Percentiles rank a stretch among this genome's conserved stretches.
Conservation (phyloP, 768 basidiomycete species). For the Pleurotus salmoneostramineus region DNA sequence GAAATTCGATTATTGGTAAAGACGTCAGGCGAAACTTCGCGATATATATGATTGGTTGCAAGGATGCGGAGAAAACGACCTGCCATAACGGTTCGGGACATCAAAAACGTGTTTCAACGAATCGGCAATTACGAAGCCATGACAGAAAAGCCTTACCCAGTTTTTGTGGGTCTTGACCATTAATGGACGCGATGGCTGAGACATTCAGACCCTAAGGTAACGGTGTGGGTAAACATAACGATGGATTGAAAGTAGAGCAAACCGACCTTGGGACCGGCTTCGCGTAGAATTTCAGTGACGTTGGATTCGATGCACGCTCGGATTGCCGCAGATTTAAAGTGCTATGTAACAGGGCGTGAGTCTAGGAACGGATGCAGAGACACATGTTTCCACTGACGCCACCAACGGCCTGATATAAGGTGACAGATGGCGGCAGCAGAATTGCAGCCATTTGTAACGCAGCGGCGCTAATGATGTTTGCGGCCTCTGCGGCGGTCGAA, state of each 20-base stretch:
- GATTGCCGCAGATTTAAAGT: constrained; percentile 22
- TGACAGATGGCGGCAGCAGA: constrained; percentile 20
- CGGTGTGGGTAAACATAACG: neutral
- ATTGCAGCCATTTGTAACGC: constrained; percentile 25
- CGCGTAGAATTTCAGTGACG: constrained; percentile 36
- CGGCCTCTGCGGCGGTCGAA: constrained; percentile 21
- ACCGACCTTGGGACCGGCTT: constrained; percentile 31
- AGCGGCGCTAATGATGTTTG: constrained; percentile 25
- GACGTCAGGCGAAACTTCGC: constrained; percentile 29
- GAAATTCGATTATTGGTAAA: constrained; percentile 37
- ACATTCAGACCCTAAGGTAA: constrained; percentile 26
- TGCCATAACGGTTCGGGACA: constrained; percentile 7
- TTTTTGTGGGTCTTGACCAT: constrained; percentile 24
- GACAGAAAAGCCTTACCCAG: constrained; percentile 21
- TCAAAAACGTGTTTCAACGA: neutral
- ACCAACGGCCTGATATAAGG: constrained; percentile 18
- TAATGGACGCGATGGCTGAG: constrained; percentile 26
- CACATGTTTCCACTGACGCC: constrained; percentile 19
- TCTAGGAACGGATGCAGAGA: neutral
- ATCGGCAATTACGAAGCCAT: neutral
- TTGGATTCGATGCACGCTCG: constrained; percentile 26
- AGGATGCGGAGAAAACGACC: constrained; percentile 34
- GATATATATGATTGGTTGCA: constrained; percentile 33
- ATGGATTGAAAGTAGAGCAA: neutral
- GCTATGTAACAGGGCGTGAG: constrained; percentile 11